These are phyloP conservation scores for Mycena kentingensis DNA, from an alignment of 768 basidiomycete genomes.

Conservation along the genomic window DNA sequence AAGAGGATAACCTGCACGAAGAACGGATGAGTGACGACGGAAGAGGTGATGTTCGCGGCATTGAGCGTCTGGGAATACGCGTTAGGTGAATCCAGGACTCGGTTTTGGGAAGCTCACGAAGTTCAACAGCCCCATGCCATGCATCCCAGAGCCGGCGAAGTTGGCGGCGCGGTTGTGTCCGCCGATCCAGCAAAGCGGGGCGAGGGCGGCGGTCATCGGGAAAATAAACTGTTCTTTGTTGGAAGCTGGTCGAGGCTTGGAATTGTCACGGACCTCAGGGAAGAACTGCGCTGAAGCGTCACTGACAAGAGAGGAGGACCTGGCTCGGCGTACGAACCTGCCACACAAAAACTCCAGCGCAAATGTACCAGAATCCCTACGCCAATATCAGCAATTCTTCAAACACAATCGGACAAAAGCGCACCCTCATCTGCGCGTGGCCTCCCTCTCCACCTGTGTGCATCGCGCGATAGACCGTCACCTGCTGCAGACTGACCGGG, in stretches of 20 bases:
- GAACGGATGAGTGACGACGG: constrained; percentile 3
- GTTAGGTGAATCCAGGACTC: too few relatives aligned
- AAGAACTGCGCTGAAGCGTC: too few relatives aligned
- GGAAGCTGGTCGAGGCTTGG: too few relatives aligned
- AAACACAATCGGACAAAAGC: not conserved
- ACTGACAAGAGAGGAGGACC: not conserved
- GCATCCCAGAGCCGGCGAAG: constrained; percentile 7
- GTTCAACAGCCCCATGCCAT: constrained; percentile 4
- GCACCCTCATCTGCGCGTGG: constrained; percentile 2
- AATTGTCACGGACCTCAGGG: not conserved
- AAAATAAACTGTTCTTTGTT: constrained; percentile 2
- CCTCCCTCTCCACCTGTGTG: not conserved
- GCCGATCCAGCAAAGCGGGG: constrained; percentile 7
- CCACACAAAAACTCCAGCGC: not conserved
- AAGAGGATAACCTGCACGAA: constrained; percentile 5
- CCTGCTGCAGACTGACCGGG: constrained; percentile 8
- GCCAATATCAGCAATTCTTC: too few relatives aligned
- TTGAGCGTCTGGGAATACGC: constrained; percentile 6
- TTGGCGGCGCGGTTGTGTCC: not conserved
- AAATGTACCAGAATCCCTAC: constrained; percentile 6
- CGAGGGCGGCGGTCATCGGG: constrained; percentile 4
- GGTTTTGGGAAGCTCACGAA: not conserved
- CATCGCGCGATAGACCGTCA: constrained; percentile 1
- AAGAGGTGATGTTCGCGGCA: constrained; percentile 2
- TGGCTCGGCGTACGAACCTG: not conserved